Evolutionary conservation across 2,329 filamentous ascomycete species (phyloP).

Genomic region (Ophiostoma sp.): DNA sequence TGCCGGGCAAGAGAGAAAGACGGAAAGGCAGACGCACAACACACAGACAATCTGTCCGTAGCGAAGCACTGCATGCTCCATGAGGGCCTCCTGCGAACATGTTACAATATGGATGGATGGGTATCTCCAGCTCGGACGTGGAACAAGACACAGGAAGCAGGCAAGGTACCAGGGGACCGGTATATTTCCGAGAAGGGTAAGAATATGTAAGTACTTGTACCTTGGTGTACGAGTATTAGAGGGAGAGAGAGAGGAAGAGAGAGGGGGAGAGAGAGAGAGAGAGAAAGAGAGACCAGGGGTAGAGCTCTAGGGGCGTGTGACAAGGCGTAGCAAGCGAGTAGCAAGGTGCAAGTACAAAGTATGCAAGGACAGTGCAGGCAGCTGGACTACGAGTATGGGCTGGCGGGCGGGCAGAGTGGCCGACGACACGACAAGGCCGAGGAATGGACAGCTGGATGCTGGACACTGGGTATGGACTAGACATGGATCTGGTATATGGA

Average conservation of each 20-base stretch:
- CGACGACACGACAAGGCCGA: too few relatives aligned
- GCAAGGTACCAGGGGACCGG: not conserved
- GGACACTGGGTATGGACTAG: too few relatives aligned
- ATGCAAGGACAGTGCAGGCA: not conserved
- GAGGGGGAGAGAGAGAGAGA: not conserved
- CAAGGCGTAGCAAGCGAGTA: not conserved
- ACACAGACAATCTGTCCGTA: not conserved
- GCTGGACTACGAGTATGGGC: too few relatives aligned
- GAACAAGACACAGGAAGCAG: not conserved
- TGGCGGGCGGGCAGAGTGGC: too few relatives aligned
- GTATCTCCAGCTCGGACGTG: conserved; percentile 10
- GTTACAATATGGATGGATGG: conserved; percentile 8
- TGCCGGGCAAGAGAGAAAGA: not conserved
- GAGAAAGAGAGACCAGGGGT: not conserved
- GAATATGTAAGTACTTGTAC: not conserved
- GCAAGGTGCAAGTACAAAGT: not conserved
- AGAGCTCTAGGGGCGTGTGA: not conserved
- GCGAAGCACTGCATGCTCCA: not conserved
- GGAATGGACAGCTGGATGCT: too few relatives aligned
- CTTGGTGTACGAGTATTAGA: not conserved
- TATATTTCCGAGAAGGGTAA: conserved; percentile 5
- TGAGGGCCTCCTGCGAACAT: not conserved
- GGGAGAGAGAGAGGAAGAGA: not conserved
- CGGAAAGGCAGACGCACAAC: conserved; percentile 1
- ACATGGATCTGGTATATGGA: too few relatives aligned